Base-by-base conservation (phyloP, 1,284 basidiomycete genomes). In the Somion occarium region DNA sequence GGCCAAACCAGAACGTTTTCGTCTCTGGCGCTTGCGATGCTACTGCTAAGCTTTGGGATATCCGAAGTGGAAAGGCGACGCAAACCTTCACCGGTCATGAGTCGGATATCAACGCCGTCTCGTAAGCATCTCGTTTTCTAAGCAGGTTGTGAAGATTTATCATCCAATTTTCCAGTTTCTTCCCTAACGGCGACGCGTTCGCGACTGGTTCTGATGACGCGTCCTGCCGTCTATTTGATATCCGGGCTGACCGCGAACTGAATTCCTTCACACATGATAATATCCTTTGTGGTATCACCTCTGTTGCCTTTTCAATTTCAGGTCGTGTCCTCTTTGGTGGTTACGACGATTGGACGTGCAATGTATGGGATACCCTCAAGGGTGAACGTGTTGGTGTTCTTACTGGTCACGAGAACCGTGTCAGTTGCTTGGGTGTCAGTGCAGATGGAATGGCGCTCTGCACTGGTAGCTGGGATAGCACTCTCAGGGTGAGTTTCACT, bases 311-410 rank as follows among this genome's bases (percentile, higher is more conserved):
- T 77, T 98, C 94, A 1, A 90, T 92, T 59, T 98, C 94, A 13
- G 96, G 96, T 44, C 89, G 97, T 54, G 90, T 99, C 61, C 80
- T 99, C 44, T 98, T 99, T 64, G 96, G 95, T 58, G 97, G 96
- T 39, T 99, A 98, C 68, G 97, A 99, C 69, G 96, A 99, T 70
- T 98, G 96, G 90, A 98, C 96, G 60, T 94, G 91, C 78, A 98
- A 98, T 66, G 96, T 98, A 44, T 99, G 96, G 96, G 96, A 99
- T 67, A 98, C 95, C 39, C 80, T 99, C 65, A 97, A 96, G 72
- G 96, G 94, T 52, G 96, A 99, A 71, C 88, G 96, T 52, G 93
- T 98, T 27, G 96, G 96, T 54, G 94, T 98, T 37, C 73, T 99
- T 54, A 91, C 93, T 30, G 96, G 95, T 12, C 97, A 99, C 68